These are phyloP conservation scores for Dionaea muscipula DNA, from an alignment of 179 eudicot genomes.

Conservation along the genomic window DNA sequence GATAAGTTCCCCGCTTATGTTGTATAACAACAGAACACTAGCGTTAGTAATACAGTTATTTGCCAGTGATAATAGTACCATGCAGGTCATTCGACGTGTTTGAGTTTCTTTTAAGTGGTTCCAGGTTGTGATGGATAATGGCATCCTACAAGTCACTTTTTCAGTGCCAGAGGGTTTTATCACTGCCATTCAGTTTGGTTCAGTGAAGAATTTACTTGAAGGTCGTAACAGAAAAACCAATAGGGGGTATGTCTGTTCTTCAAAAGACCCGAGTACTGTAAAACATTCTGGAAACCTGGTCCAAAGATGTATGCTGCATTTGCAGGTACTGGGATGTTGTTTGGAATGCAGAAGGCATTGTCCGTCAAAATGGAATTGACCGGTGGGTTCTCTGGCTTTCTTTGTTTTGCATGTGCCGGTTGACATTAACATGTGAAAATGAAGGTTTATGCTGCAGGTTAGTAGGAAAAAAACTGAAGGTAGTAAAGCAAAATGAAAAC, in stretches of 20 bases:
- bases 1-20: too few relatives aligned
- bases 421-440: neutral
- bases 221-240: slow-evolving; percentile 26
- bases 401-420: slow-evolving; percentile 19
- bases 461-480: slow-evolving; percentile 17
- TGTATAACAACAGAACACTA: too few relatives aligned
- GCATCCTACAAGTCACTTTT: slow-evolving; percentile 52
- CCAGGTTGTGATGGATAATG: slow-evolving; percentile 68
- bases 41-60: too few relatives aligned
- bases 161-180: slow-evolving; percentile 56
- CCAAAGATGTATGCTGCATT: neutral
- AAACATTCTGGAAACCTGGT: neutral
- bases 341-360: slow-evolving; percentile 28
- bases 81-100: too few relatives aligned
- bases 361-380: neutral
- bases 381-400: slow-evolving; percentile 3
- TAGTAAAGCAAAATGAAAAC: slow-evolving; percentile 20
- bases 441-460: slow-evolving; percentile 17
- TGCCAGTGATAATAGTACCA: too few relatives aligned
- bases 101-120: too few relatives aligned
- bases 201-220: slow-evolving; percentile 60
- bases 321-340: slow-evolving; percentile 72
- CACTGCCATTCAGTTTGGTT: slow-evolving; percentile 39
- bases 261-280: neutral
- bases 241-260: slow-evolving; percentile 39